Evolutionary conservation across 768 basidiomycete species (phyloP).

Genomic region (Stropharia rugosoannulata): DNA sequence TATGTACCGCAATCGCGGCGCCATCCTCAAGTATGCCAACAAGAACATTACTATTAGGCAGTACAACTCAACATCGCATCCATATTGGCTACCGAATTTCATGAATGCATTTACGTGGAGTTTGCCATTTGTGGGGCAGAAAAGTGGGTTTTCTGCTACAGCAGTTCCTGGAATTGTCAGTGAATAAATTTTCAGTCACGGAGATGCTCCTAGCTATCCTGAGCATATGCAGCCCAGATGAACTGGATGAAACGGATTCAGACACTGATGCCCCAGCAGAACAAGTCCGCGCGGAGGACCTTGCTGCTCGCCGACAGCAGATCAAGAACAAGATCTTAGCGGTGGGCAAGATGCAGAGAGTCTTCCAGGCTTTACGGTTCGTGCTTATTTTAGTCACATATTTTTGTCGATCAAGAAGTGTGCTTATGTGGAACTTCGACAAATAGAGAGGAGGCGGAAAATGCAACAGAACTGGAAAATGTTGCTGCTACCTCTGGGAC

Average conservation of each 20-base stretch:
- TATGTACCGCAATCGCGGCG: constrained; percentile 94
- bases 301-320: constrained; percentile 75
- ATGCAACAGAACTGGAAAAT: constrained; percentile 63
- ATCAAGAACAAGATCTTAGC: constrained; percentile 99
- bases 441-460: constrained; percentile 75
- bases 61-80: constrained; percentile 78
- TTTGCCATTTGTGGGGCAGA: constrained; percentile 94
- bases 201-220: constrained; percentile 97
- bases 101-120: constrained; percentile 99
- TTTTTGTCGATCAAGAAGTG: neutral
- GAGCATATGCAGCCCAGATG: constrained; percentile 91
- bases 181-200: constrained; percentile 57
- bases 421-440: neutral
- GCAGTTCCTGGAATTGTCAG: constrained; percentile 10
- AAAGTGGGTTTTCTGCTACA: constrained; percentile 60
- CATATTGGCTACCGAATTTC: constrained; percentile 96
- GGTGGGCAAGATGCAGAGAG: constrained; percentile 93
- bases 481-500: constrained; percentile 13
- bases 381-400: constrained; percentile 25
- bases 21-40: constrained; percentile 95
- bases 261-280: constrained; percentile 38
- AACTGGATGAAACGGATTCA: constrained; percentile 63
- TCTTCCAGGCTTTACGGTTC: constrained; percentile 92
- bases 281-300: constrained; percentile 39
- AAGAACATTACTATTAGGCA: constrained; percentile 96